Evolutionary conservation across 306 rosid species (phyloP), one percentile per base, ranked within the genome.

Genomic region (Vicia sativa): DNA sequence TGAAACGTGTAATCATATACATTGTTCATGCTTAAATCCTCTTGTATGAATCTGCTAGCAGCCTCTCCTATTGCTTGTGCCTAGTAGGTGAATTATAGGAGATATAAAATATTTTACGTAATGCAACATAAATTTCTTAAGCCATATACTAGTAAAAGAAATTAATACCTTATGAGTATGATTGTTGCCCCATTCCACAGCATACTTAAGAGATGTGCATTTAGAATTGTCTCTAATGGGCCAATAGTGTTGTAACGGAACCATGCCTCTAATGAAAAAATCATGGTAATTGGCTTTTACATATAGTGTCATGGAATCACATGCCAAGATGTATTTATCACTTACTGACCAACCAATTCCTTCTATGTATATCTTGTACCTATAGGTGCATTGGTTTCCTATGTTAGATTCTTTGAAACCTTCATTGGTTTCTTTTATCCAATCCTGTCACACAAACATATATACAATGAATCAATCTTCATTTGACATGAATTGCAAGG

Each of bases 341-440:
- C 96, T 92, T 0, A 92, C 96, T 0, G 96, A 92, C 98, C 98
- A 92, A 19, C 88, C 96, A 88, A 87, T 83, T 77, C 98, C 98
- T 79, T 92, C 98, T 68, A 82, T 61, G 65, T 92, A 92, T 52
- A 92, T 89, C 68, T 92, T 92, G 21, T 86, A 31, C 97, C 92
- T 84, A 62, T 91, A 84, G 9, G 83, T 83, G 79, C 96, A 92
- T 74, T 92, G 98, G 62, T 87, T 81, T 13, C 53, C 89, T 57
- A 92, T 53, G 44, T 78, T 80, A 11, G 96, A 92, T 60, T 78
- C 50, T 69, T 84, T 87, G 82, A 50, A 92, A n/a, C 96, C 98
- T 73, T 78, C 46, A 55, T 69, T 77, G 7, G 89, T 74, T 81
- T 92, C 91, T 80, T 83, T 25, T 0, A 4, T 54, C 96, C 98